These are phyloP conservation scores for Infundibulicybe gibba DNA, from an alignment of 768 basidiomycete genomes.

Conservation along the genomic window DNA sequence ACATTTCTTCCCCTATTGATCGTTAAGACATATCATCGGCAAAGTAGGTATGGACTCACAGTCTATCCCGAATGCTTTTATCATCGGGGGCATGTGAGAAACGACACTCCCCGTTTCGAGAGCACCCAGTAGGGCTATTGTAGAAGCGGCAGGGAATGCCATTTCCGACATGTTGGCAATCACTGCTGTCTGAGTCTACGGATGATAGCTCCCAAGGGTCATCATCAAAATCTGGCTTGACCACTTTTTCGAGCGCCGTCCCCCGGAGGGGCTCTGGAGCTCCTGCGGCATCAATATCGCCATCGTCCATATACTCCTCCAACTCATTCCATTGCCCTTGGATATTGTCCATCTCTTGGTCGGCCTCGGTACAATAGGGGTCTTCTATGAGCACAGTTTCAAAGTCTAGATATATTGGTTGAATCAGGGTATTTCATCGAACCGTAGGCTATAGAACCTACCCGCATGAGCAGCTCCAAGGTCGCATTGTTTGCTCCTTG, in stretches of 20 bases:
- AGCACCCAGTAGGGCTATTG: conserved; percentile 53
- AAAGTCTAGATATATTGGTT: conserved; percentile 16
- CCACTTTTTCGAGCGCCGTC: too few relatives aligned
- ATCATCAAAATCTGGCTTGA: too few relatives aligned
- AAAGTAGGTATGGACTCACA: conserved; percentile 40
- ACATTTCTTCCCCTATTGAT: conserved; percentile 22
- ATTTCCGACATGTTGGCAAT: conserved; percentile 45
- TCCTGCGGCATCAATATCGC: not conserved
- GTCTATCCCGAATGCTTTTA: conserved; percentile 9
- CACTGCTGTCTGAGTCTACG: conserved; percentile 43
- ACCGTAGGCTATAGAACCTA: conserved; percentile 3
- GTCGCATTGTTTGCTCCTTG: conserved; percentile 22
- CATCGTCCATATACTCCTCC: not conserved
- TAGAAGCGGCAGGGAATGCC: conserved; percentile 13
- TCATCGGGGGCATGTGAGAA: conserved; percentile 51
- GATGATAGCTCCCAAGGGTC: too few relatives aligned
- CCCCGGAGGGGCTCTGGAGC: too few relatives aligned
- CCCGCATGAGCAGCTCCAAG: conserved; percentile 24
- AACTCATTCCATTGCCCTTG: conserved; percentile 5
- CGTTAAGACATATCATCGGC: not conserved
- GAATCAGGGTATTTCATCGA: not conserved
- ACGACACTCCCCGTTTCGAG: conserved; percentile 30
- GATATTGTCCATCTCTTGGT: conserved; percentile 9
- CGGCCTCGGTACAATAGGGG: conserved; percentile 13
- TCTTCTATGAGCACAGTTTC: conserved; percentile 19